These are phyloP conservation scores for Leccinum arenicola DNA, from an alignment of 768 basidiomycete genomes.

Conservation along the genomic window DNA sequence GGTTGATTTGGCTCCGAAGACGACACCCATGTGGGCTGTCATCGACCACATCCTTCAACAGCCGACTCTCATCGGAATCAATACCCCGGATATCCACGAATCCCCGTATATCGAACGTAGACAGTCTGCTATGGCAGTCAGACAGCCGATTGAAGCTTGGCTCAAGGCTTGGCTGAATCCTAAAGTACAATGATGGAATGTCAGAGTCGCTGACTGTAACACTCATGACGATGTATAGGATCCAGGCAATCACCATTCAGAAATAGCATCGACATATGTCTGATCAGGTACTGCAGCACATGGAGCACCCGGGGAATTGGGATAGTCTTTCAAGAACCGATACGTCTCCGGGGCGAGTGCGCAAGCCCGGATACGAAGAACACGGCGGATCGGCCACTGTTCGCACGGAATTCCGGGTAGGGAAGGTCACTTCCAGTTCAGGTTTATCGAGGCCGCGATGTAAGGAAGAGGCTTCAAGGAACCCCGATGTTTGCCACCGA, in stretches of 20 bases:
- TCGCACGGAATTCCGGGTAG: no score
- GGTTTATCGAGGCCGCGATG: no score
- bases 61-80: conserved; percentile 25
- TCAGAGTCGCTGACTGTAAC: background rate
- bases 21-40: conserved; percentile 29
- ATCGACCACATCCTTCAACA: conserved; percentile 27
- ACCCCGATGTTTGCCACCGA: no score
- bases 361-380: no score
- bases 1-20: conserved; percentile 1
- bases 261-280: background rate
- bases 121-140: background rate
- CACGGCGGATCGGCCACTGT: no score
- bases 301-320: no score
- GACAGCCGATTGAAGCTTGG: conserved; percentile 10
- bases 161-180: background rate
- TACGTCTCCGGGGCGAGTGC: no score
- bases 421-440: no score
- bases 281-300: background rate
- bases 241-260: background rate
- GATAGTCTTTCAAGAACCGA: no score
- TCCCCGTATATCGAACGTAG: background rate
- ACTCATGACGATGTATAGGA: conserved; percentile 14
- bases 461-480: no score
- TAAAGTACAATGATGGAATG: conserved; percentile 12
- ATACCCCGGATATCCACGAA: background rate